phyloP scores from a whole-genome alignment of 495 filamentous ascomycete species.

The Penicillium fimorum region DNA sequence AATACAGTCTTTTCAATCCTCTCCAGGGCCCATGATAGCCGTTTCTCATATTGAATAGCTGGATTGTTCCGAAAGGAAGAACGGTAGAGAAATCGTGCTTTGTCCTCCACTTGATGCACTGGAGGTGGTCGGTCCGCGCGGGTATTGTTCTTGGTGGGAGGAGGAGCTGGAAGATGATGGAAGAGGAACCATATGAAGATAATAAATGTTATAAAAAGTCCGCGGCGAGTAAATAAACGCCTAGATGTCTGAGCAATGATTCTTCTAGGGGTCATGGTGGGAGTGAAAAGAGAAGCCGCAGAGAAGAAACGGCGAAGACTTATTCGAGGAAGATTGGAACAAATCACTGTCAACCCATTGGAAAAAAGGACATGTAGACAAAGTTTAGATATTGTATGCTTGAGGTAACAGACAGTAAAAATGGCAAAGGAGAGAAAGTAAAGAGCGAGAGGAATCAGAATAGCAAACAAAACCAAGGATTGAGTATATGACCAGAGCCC shows the following conservation, averaged over 20 bases:
- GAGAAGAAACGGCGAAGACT: not conserved
- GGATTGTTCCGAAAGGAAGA: not conserved
- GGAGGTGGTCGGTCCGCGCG: slow-evolving; percentile 3
- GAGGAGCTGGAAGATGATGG: slow-evolving; percentile 3
- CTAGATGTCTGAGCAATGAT: not conserved
- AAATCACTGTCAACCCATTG: not conserved
- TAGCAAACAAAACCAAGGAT: not conserved
- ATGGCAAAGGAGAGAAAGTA: not conserved
- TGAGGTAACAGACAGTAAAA: not conserved
- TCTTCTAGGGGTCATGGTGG: not conserved
- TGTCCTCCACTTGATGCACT: not conserved
- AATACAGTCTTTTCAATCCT: not conserved
- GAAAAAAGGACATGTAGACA: not conserved
- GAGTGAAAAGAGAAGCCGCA: not conserved
- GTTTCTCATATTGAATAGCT: not conserved
- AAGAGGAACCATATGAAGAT: slow-evolving; percentile 3
- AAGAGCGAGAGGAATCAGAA: not conserved
- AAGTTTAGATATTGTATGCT: not conserved
- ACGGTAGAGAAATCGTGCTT: not conserved
- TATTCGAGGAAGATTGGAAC: not conserved
- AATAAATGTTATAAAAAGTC: not conserved
- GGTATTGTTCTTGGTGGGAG: slow-evolving; percentile 3
- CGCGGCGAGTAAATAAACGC: not conserved
- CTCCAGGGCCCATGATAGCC: not conserved
- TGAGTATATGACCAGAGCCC: not conserved